These are phyloP conservation scores for Phytophthora nicotianae DNA, from an alignment of 352 stramenopile genomes.

Conservation along the genomic window DNA sequence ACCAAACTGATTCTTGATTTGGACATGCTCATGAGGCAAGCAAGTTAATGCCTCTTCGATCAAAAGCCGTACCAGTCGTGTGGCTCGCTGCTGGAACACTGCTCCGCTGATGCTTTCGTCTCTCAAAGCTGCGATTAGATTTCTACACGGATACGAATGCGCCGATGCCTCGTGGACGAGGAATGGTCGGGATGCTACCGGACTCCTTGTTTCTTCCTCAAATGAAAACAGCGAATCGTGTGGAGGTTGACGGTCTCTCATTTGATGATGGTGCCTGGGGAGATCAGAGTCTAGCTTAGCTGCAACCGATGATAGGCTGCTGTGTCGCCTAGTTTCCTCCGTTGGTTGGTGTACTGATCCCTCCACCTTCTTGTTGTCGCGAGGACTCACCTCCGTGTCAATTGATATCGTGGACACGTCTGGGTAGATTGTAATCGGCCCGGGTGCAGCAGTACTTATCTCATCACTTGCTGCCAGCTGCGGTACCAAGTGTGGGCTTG, in stretches of 20 bases:
- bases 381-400: slow-evolving; percentile 12
- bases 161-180: slow-evolving; percentile 41
- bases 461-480: neutral
- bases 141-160: slow-evolving; percentile 40
- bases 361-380: slow-evolving; percentile 1
- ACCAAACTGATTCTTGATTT: slow-evolving; percentile 33
- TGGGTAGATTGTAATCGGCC: slow-evolving; percentile 21
- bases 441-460: neutral
- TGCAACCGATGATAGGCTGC: neutral
- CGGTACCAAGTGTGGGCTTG: slow-evolving; percentile 6
- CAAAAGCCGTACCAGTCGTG: slow-evolving; percentile 40
- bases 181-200: slow-evolving; percentile 19
- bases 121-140: slow-evolving; percentile 35
- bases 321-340: neutral
- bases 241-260: neutral
- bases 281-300: neutral
- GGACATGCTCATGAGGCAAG: slow-evolving; percentile 32
- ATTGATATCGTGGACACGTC: slow-evolving; percentile 33
- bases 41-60: slow-evolving; percentile 46
- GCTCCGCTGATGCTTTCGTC: slow-evolving; percentile 28
- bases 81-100: slow-evolving; percentile 37
- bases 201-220: neutral
- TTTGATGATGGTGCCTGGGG: slow-evolving; percentile 1
- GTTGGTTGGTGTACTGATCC: neutral
- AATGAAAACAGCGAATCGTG: slow-evolving; percentile 5